Conservation (phyloP, 2,329 filamentous ascomycete genomes). For the Curvularia eragrostidis region DNA sequence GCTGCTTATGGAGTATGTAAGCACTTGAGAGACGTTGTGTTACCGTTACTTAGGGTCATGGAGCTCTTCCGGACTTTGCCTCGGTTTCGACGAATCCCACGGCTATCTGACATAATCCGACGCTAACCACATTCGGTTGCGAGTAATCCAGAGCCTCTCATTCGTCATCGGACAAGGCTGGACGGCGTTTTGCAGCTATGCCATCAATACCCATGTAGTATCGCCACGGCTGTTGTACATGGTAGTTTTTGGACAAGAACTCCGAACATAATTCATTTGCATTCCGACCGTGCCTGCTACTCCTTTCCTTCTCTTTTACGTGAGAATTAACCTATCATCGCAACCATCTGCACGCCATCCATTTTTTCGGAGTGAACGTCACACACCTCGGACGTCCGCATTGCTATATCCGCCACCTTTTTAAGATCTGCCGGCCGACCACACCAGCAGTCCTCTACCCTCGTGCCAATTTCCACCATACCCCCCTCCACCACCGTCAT, state of each 20-base stretch:
- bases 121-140: slow-evolving; percentile 10
- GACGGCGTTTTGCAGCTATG: slow-evolving; percentile 11
- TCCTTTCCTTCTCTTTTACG: background rate
- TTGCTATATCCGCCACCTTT: slow-evolving; percentile 19
- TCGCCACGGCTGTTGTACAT: slow-evolving; percentile 6
- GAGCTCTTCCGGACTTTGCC: background rate
- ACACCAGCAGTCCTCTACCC: slow-evolving; percentile 6
- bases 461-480: slow-evolving; percentile 2
- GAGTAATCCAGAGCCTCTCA: slow-evolving; percentile 19
- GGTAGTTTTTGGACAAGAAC: background rate
- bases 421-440: slow-evolving; percentile 2
- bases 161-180: slow-evolving; percentile 20
- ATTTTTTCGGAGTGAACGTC: slow-evolving; percentile 7
- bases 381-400: slow-evolving; percentile 16
- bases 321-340: background rate
- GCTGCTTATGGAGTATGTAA: background rate
- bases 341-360: background rate
- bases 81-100: background rate
- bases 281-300: background rate
- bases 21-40: background rate
- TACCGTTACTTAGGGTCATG: background rate
- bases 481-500: slow-evolving; percentile 37
- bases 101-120: background rate
- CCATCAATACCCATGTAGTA: slow-evolving; percentile 5
- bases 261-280: background rate